phyloP scores from a whole-genome alignment of 2,329 filamentous ascomycete genomes.

The Leptographium lundbergii region DNA sequence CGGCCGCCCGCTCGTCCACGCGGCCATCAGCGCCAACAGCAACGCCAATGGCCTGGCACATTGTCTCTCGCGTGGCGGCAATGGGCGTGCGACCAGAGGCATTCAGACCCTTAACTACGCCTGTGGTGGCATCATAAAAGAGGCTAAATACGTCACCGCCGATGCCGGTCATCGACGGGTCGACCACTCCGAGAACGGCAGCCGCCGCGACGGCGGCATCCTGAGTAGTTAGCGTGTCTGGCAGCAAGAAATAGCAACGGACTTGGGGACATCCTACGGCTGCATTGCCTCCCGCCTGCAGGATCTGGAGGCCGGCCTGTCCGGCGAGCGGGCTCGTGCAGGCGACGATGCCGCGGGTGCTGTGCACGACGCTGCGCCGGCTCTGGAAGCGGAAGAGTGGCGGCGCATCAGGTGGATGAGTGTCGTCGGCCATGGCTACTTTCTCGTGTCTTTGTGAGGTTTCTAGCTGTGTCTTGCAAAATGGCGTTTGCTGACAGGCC shows the following conservation, averaged over 20 bases:
- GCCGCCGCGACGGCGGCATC: conserved; percentile 86
- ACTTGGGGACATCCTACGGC: conserved; percentile 46
- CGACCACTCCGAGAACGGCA: conserved; percentile 81
- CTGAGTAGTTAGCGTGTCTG: conserved; percentile 27
- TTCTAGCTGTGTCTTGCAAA: not conserved
- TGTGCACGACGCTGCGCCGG: conserved; percentile 80
- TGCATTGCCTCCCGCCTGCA: conserved; percentile 78
- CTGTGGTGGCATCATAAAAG: conserved; percentile 70
- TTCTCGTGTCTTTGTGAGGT: not conserved
- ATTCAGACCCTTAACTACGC: conserved; percentile 73
- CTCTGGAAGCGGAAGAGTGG: conserved; percentile 35
- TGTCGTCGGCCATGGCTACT: conserved; percentile 2
- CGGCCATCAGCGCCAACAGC: conserved; percentile 13
- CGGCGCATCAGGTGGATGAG: not conserved
- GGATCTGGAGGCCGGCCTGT: conserved; percentile 67
- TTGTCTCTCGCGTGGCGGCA: conserved; percentile 54
- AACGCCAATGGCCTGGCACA: conserved; percentile 58
- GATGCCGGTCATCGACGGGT: conserved; percentile 82
- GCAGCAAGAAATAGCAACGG: not conserved
- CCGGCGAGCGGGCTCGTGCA: conserved; percentile 80
- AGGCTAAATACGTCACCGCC: conserved; percentile 93
- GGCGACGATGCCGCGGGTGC: conserved; percentile 77
- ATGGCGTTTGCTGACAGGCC: not conserved
- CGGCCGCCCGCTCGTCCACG: conserved; percentile 14
- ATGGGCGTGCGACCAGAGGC: conserved; percentile 73